Conservation (phyloP, 176 grass and related monocot species). For the Pontederia crassipes region DNA sequence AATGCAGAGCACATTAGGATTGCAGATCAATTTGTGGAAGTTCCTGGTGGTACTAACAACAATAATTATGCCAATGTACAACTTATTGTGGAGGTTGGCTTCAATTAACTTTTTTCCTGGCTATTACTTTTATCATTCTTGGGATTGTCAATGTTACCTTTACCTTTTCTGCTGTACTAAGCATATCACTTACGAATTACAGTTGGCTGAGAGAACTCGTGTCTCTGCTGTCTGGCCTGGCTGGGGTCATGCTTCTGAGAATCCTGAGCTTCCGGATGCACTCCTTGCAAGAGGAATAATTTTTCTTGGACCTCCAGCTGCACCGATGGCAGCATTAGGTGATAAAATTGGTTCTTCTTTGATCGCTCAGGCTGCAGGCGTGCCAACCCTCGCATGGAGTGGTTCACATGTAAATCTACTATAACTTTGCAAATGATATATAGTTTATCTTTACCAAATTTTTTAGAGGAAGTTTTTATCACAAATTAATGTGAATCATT, state of each 20-base stretch:
- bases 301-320: conserved; percentile 89
- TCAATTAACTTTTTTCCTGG: conserved; percentile 13
- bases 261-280: conserved; percentile 89
- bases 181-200: neutral
- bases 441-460: neutral
- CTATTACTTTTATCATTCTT: neutral
- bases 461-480: conserved; percentile 5
- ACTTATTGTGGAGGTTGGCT: conserved; percentile 89
- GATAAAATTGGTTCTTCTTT: conserved; percentile 99
- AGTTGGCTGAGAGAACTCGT: conserved; percentile 91
- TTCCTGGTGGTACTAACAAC: conserved; percentile 89
- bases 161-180: no score
- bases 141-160: no score
- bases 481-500: neutral
- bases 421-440: conserved; percentile 7
- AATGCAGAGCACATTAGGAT: conserved; percentile 99
- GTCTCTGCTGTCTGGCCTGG: conserved; percentile 99
- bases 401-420: conserved; percentile 73
- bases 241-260: conserved; percentile 98
- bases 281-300: conserved; percentile 71
- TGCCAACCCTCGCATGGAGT: conserved; percentile 98
- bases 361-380: conserved; percentile 95
- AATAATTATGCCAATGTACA: conserved; percentile 99
- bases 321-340: conserved; percentile 77
- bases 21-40: conserved; percentile 91